These are phyloP conservation scores for Posidonia oceanica DNA, from an alignment of 116 monocot genomes.

Conservation along the genomic window DNA sequence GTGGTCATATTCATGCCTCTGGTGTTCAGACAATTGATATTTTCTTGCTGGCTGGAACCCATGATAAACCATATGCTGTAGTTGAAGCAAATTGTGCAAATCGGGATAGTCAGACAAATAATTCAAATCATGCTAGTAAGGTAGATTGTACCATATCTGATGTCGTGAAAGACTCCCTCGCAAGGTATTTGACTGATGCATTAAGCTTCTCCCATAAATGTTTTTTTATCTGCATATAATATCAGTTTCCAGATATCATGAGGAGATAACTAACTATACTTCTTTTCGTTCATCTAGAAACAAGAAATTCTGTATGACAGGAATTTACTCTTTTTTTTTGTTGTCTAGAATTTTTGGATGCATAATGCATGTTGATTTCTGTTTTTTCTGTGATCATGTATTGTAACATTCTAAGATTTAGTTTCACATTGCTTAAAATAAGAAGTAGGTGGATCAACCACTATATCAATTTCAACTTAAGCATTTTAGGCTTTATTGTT, in stretches of 20 bases:
- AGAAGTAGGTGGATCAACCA: no score
- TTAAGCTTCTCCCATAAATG: neutral
- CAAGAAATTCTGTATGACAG: no score
- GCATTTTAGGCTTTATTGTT: no score
- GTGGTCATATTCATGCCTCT: conserved; percentile 13
- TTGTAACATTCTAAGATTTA: no score
- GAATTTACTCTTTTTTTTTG: no score
- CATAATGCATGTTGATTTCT: no score
- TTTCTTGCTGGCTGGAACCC: conserved; percentile 51
- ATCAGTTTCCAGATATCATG: neutral
- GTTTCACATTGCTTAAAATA: no score
- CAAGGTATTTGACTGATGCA: conserved; percentile 40
- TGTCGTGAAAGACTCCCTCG: conserved; percentile 68
- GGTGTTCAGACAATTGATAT: conserved; percentile 34
- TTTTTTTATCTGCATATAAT: neutral
- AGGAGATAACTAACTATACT: neutral
- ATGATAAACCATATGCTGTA: neutral
- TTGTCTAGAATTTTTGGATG: no score
- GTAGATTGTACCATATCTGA: conserved; percentile 32
- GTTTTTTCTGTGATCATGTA: no score
- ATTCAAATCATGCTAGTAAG: neutral
- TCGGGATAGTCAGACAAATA: neutral
- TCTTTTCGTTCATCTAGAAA: no score
- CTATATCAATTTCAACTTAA: no score
- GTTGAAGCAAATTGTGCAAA: neutral